Evolutionary conservation across 148 eudicot genomes (phyloP), one percentile per base, ranked within the genome.

Genomic region (Pharnaceum exiguum): DNA sequence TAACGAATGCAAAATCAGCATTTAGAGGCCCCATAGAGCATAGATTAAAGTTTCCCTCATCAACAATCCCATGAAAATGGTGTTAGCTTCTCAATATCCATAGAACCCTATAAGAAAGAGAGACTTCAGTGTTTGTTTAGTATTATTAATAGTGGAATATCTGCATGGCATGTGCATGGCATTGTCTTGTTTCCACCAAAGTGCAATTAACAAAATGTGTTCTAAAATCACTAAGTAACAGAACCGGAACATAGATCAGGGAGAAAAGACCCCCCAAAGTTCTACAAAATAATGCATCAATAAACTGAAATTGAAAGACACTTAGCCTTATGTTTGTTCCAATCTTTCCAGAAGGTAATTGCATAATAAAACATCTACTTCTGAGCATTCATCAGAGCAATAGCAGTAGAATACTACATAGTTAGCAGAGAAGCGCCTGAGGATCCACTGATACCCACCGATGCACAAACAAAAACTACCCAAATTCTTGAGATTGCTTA

Each of bases 141-240:
- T n/a, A 55, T 62, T 48, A 70, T 51, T 63, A 65, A 79, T 35
- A 48, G 51, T 67, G 48, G 70, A 65, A 60, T 67, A 63, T 64
- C 46, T 65, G 70, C 60, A 45, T 40, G 21, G 58, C 82, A 81
- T 81, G 86, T 77, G 82, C 82, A 71, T 65, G 60, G 68, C 86
- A 81, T 65, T 81, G 68, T 81, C 79, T 81, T 71, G 82, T 72
- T 77, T 65, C 45, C 50, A 40, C 40, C 55, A 59, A 70, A 17
- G 23, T 26, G 44, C 45, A 27, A 40, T 57, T 35, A 47, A 26
- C 26, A 25, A 21, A 28, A n/a, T n/a, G n/a, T n/a, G n/a, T n/a
- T 55, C 55, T 37, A 29, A 54, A 63, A 26, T 11, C 59, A 55
- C n/a, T 1, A 32, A 39, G 36, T 30, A 40, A 48, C 51, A 48